Evolutionary conservation across 768 basidiomycete species (phyloP).

Genomic region (Lactarius indigo): DNA sequence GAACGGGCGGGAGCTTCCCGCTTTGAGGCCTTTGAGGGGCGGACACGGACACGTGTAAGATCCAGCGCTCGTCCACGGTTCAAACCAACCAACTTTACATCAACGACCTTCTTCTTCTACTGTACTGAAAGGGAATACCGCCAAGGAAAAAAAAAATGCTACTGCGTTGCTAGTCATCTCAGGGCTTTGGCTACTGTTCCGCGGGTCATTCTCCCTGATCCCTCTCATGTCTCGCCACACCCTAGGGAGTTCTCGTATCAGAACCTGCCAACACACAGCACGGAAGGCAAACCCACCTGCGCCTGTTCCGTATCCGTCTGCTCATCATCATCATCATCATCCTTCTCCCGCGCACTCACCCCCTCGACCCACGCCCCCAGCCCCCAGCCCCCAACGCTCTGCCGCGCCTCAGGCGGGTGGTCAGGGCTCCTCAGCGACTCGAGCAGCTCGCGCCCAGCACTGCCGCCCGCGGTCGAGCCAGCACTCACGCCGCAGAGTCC

Average conservation of each 20-base stretch:
- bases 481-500: slow-evolving; percentile 8
- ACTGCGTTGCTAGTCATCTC: no score
- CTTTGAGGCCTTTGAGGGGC: no score
- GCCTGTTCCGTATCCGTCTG: slow-evolving; percentile 66
- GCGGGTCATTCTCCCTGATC: slow-evolving; percentile 13
- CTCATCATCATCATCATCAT: slow-evolving; percentile 65
- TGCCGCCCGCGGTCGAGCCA: slow-evolving; percentile 36
- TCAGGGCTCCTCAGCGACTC: slow-evolving; percentile 46
- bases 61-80: neutral
- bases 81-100: neutral
- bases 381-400: slow-evolving; percentile 72
- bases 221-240: neutral
- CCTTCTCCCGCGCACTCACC: slow-evolving; percentile 37
- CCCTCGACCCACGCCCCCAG: slow-evolving; percentile 53
- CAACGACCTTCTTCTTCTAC: no score
- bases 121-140: no score
- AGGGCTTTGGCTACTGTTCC: neutral
- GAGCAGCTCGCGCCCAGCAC: slow-evolving; percentile 48
- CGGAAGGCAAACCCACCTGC: slow-evolving; percentile 42
- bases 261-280: neutral
- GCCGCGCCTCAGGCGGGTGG: slow-evolving; percentile 30
- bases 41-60: neutral
- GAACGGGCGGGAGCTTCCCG: neutral
- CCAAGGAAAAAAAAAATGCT: no score
- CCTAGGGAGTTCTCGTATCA: neutral